Base-by-base conservation (phyloP, 495 filamentous ascomycete species). In the Chlorociboria aeruginascens region DNA sequence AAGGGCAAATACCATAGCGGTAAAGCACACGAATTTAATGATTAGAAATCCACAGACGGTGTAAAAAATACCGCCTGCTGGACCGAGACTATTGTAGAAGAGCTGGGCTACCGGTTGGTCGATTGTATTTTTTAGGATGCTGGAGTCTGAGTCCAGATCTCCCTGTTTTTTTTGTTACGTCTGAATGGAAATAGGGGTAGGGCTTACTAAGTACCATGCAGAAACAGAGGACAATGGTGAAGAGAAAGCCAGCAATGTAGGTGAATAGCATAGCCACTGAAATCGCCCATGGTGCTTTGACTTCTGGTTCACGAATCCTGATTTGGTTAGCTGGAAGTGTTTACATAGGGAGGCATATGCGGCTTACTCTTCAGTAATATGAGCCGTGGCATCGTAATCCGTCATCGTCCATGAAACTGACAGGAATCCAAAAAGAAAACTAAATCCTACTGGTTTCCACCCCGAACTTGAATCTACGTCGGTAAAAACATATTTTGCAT, bases 381-480 rank as follows among this genome's bases (percentile, higher is more conserved):
- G 75, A 3, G 74, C 72, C 9, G 73, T 77, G 4, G 73, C 74
- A 57, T 78, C 76, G 51, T 77, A 73, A 48, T 69, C 63, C 14
- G 73, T 80, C 73, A 78, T 79, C 36, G 76, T 81, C 78, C 81
- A 85, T 0, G 76, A 75, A 25, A 81, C 81, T 8, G 76, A 77
- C 17, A 85, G 62, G 58, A 82, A 83, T 16, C 81, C 81, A 50
- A 85, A 82, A 30, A 85, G 57, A 58, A 80, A 83, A n/a, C 73
- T 75, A 56, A 80, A 83, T 6, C 80, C 81, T 17, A 68, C 65
- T 7, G 76, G 80, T 0, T 49, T 69, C 81, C 81, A 85, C 10
- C 80, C 79, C 0, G 73, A 79, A 8, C 60, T 66, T 30, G 78
- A 66, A 14, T 69, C 70, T 40, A 82, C 73, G 32, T 79, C 56